phyloP scores from a whole-genome alignment of 1,284 basidiomycete genomes.

The Porogramme epimiltina region DNA sequence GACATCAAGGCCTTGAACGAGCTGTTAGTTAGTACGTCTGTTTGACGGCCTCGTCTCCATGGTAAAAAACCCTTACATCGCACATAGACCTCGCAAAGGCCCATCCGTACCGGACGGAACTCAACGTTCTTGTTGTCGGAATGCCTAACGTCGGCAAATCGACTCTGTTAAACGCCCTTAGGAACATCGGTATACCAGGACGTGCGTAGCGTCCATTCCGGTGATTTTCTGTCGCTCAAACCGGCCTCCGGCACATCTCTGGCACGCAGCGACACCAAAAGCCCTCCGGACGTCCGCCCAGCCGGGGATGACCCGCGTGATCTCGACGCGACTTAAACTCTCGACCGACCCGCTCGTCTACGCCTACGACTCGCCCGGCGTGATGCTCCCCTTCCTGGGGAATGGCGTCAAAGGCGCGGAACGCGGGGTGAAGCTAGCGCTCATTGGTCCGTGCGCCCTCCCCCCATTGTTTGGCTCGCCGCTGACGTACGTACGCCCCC shows the following conservation, averaged over 20 bases:
- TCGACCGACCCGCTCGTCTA: conserved; percentile 83
- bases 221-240: background rate
- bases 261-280: conserved; percentile 67
- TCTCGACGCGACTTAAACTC: conserved; percentile 85
- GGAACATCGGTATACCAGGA: conserved; percentile 85
- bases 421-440: conserved; percentile 88
- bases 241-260: background rate
- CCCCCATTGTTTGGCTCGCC: background rate
- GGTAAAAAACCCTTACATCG: background rate
- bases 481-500: conserved; percentile 8
- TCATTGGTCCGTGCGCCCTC: conserved; percentile 72
- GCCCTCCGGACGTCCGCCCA: conserved; percentile 88
- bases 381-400: conserved; percentile 97
- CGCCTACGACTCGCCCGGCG: conserved; percentile 94
- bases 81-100: conserved; percentile 69
- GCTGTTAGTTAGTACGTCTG: conserved; percentile 71
- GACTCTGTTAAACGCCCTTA: conserved; percentile 89
- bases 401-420: conserved; percentile 84
- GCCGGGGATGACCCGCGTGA: conserved; percentile 84
- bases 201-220: conserved; percentile 47
- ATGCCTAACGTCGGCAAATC: conserved; percentile 99
- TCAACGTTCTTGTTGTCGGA: conserved; percentile 90
- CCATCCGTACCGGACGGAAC: conserved; percentile 67
- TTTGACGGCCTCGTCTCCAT: background rate
- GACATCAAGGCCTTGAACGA: conserved; percentile 67